A percentile compares a stretch with the other conserved stretches of the same genome.
Conservation (phyloP, 257 asterid genomes). For the Ilex asprella region DNA sequence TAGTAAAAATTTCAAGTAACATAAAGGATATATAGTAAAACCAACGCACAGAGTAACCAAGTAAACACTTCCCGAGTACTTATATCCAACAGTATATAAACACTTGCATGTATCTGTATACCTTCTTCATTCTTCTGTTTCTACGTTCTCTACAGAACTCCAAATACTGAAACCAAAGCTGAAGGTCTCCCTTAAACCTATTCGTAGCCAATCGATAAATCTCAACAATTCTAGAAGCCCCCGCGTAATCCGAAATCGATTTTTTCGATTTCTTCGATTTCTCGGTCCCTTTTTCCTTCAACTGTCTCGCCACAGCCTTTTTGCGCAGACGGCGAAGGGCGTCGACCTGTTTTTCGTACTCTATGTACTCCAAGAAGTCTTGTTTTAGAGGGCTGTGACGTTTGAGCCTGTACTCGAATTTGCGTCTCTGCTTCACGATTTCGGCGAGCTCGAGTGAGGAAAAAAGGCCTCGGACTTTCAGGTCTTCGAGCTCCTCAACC, state of each 20-base stretch:
- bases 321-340: slow-evolving; percentile 64
- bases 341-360: slow-evolving; percentile 75
- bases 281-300: slow-evolving; percentile 30
- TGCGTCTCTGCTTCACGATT: slow-evolving; percentile 84
- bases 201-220: slow-evolving; percentile 70
- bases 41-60: too few species aligned
- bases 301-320: slow-evolving; percentile 24
- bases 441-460: slow-evolving; percentile 71
- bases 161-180: slow-evolving; percentile 91
- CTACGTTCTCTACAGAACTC: slow-evolving; percentile 72
- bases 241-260: slow-evolving; percentile 64
- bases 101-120: slow-evolving; percentile 4
- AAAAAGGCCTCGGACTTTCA: slow-evolving; percentile 71
- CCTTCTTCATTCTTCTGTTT: slow-evolving; percentile 86
- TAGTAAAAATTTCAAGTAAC: too few species aligned
- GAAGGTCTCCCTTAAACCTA: slow-evolving; percentile 82
- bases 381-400: slow-evolving; percentile 75
- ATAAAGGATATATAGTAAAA: too few species aligned
- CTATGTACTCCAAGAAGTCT: slow-evolving; percentile 66
- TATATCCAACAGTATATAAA: too few species aligned
- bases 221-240: slow-evolving; percentile 64
- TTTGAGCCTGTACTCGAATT: slow-evolving; percentile 91
- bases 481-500: slow-evolving; percentile 81
- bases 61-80: too few species aligned
- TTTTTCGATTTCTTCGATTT: slow-evolving; percentile 47